Percentiles rank a stretch among this genome's conserved stretches.
Evolutionary conservation across 148 eudicot species (phyloP).

Genomic region (Tetragonia tetragonoides): DNA sequence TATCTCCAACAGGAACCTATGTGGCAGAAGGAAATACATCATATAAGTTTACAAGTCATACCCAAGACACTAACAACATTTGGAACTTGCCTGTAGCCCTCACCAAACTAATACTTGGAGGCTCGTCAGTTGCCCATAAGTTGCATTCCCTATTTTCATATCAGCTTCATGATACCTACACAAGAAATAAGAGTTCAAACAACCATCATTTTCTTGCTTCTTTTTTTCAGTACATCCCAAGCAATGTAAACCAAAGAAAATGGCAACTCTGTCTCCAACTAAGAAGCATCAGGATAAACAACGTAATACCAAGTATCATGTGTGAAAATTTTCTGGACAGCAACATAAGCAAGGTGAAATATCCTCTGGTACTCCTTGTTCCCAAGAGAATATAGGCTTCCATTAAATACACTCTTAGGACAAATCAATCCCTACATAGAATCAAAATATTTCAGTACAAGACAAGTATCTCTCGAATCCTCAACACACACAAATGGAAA

Average conservation of each 20-base stretch:
- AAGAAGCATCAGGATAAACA: not conserved
- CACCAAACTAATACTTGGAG: conserved; percentile 99
- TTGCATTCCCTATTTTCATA: conserved; percentile 93
- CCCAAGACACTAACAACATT: conserved; percentile 3
- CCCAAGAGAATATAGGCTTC: conserved; percentile 95
- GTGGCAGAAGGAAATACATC: conserved; percentile 15
- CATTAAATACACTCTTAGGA: conserved; percentile 83
- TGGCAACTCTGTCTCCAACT: not conserved
- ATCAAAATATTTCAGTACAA: conserved; percentile 14
- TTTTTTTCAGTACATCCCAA: not conserved
- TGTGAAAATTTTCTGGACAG: conserved; percentile 86
- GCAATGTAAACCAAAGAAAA: not conserved
- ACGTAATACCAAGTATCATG: conserved; percentile 85
- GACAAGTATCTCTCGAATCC: conserved; percentile 7
- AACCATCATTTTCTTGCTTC: not conserved
- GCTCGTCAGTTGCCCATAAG: conserved; percentile 95
- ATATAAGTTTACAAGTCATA: conserved; percentile 8
- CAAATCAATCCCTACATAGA: conserved; percentile 77
- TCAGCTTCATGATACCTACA: conserved; percentile 99
- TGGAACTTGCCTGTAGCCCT: conserved; percentile 71
- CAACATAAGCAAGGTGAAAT: conserved; percentile 94
- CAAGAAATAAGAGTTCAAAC: conserved; percentile 14
- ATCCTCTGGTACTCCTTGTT: conserved; percentile 92
- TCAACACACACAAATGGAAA: conserved; percentile 15
- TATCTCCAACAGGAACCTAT: conserved; percentile 93